phyloP scores from a whole-genome alignment of 2,329 filamentous ascomycete genomes.

The Penicillium sp. region DNA sequence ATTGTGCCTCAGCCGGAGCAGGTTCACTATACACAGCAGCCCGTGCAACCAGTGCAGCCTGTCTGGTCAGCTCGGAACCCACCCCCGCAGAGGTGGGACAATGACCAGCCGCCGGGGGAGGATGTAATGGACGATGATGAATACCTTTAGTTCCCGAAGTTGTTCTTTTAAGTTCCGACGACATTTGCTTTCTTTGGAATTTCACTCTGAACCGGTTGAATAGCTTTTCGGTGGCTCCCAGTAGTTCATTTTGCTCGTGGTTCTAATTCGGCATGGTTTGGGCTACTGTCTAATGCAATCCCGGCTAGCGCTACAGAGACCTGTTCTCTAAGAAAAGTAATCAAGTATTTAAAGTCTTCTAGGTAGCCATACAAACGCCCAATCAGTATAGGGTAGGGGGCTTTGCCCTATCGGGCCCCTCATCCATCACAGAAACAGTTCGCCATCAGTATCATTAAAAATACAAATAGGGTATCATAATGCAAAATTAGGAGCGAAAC shows the following conservation, averaged over 20 bases:
- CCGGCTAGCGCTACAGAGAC: background rate
- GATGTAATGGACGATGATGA: slow-evolving; percentile 35
- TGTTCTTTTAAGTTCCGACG: background rate
- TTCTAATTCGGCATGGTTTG: background rate
- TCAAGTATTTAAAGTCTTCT: background rate
- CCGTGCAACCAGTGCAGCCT: slow-evolving; percentile 1
- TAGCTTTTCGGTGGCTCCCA: background rate
- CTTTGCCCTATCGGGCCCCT: too few species aligned
- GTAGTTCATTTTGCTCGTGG: background rate
- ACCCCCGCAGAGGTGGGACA: slow-evolving; percentile 8
- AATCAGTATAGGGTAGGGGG: background rate
- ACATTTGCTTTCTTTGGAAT: background rate
- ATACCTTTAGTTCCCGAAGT: slow-evolving; percentile 19
- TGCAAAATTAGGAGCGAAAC: background rate
- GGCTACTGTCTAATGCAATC: background rate
- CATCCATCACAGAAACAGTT: background rate
- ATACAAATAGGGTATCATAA: background rate
- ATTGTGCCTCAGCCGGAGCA: slow-evolving; percentile 10
- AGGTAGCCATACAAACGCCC: background rate
- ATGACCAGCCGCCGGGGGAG: slow-evolving; percentile 19
- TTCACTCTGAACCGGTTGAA: background rate
- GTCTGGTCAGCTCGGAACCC: slow-evolving; percentile 18
- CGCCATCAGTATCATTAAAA: background rate
- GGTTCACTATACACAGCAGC: slow-evolving; percentile 6
- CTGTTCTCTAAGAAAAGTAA: background rate